A percentile compares a stretch with the other conserved stretches of the same genome.
These are phyloP conservation scores for Komagataella ulmi DNA, from an alignment of 805 yeast species.

Conservation along the genomic window DNA sequence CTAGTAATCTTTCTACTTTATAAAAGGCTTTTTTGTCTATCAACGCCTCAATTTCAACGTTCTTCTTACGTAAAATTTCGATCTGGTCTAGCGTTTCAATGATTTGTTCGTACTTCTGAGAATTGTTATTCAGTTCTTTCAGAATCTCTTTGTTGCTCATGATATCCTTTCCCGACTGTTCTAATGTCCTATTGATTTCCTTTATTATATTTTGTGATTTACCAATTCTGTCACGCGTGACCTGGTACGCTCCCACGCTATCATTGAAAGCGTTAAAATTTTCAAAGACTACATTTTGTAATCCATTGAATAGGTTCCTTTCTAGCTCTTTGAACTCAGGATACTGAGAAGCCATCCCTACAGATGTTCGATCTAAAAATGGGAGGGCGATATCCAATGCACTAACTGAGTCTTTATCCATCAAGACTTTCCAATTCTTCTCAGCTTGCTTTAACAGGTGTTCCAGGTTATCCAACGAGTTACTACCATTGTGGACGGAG, in stretches of 20 bases:
- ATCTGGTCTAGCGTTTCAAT: slow-evolving; percentile 59
- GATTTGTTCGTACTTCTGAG: slow-evolving; percentile 51
- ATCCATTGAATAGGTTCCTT: slow-evolving; percentile 36
- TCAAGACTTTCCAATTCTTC: neutral
- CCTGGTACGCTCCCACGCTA: slow-evolving; percentile 73
- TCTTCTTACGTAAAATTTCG: slow-evolving; percentile 42
- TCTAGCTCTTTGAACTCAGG: slow-evolving; percentile 55
- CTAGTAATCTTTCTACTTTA: slow-evolving; percentile 23
- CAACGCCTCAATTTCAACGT: slow-evolving; percentile 49
- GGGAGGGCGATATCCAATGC: slow-evolving; percentile 74
- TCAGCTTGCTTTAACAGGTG: neutral
- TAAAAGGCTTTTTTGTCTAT: slow-evolving; percentile 62
- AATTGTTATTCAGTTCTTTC: slow-evolving; percentile 49
- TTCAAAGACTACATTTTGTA: slow-evolving; percentile 63
- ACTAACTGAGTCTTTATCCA: neutral
- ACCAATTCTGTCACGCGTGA: slow-evolving; percentile 47
- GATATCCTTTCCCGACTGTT: slow-evolving; percentile 33
- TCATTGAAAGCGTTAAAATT: slow-evolving; percentile 78
- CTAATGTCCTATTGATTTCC: slow-evolving; percentile 33
- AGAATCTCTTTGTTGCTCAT: slow-evolving; percentile 42
- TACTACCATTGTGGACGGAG: neutral
- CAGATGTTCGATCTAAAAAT: slow-evolving; percentile 74
- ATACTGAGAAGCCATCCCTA: slow-evolving; percentile 72
- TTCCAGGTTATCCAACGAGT: neutral
- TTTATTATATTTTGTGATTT: slow-evolving; percentile 50